These are phyloP conservation scores for Lasiosphaeria hispida DNA, from an alignment of 495 filamentous ascomycete genomes.

Conservation along the genomic window DNA sequence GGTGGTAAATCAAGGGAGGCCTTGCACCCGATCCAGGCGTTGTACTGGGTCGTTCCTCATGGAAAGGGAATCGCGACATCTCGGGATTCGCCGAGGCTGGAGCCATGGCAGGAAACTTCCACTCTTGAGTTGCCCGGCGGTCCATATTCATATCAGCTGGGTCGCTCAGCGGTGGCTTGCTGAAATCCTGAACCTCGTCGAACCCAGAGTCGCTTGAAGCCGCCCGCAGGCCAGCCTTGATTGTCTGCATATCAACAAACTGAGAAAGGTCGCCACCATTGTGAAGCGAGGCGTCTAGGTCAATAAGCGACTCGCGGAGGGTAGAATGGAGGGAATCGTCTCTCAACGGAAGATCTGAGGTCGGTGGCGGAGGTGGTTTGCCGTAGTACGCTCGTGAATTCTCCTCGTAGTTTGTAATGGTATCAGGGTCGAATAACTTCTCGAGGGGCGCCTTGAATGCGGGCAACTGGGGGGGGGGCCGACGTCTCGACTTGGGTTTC, in stretches of 20 bases:
- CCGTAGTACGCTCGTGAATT: slow-evolving; percentile 54
- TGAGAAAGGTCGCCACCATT: slow-evolving; percentile 48
- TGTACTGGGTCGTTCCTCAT: slow-evolving; percentile 27
- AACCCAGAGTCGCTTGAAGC: slow-evolving; percentile 42
- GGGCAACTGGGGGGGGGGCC: slow-evolving; percentile 50
- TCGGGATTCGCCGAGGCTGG: slow-evolving; percentile 52
- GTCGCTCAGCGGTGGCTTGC: slow-evolving; percentile 48
- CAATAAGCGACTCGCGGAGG: slow-evolving; percentile 55
- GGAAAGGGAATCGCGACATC: slow-evolving; percentile 47
- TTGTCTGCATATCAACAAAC: slow-evolving; percentile 59
- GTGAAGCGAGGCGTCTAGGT: slow-evolving; percentile 51
- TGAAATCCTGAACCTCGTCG: slow-evolving; percentile 44
- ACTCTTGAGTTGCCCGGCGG: slow-evolving; percentile 54
- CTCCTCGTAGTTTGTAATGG: slow-evolving; percentile 55
- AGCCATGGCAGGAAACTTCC: slow-evolving; percentile 58
- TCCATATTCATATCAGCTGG: slow-evolving; percentile 47
- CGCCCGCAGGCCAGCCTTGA: slow-evolving; percentile 46
- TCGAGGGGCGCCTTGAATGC: slow-evolving; percentile 51
- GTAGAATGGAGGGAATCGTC: slow-evolving; percentile 50
- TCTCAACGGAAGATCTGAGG: slow-evolving; percentile 54
- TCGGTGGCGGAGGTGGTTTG: slow-evolving; percentile 31
- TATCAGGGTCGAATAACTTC: slow-evolving; percentile 58
- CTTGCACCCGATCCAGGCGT: slow-evolving; percentile 31
- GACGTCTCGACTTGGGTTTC: slow-evolving; percentile 43
- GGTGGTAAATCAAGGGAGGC: slow-evolving; percentile 48